Base-by-base conservation (phyloP, 2,329 filamentous ascomycete genomes). In the Botrytis paeoniae region DNA sequence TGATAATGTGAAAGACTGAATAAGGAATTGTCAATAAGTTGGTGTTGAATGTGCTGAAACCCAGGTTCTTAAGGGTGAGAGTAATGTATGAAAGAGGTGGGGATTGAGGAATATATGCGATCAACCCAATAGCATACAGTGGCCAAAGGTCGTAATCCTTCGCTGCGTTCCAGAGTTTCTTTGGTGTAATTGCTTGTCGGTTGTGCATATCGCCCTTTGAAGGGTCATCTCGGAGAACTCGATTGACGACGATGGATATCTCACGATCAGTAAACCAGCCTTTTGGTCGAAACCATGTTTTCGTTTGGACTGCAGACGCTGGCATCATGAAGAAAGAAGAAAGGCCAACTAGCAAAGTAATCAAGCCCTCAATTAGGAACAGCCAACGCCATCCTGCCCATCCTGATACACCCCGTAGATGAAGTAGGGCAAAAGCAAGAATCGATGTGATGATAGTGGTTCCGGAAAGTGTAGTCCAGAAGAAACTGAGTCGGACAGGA, bases 181-280 rank as follows among this genome's bases (percentile, higher is more conserved):
- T 82, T 20, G 82, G 83, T 0, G 86, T 87, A 48, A 90, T 85
- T 0, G 85, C 85, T 78, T 89, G 82, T 8, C 88, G 85, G 76
- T 89, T 90, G 79, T 89, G 87, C 87, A 91, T 89, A 66, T 85
- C 85, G 32, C 84, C 78, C 84, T 86, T 59, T 80, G 82, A 75
- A 29, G 77, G 77, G 65, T 88, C 87, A 72, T 89, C 87, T 9
- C 87, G 84, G 41, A 82, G 76, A 35, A 90, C 84, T 45, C 86
- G 86, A 77, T 91, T 91, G 10, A 91, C 89, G 81, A 92, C 88
- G 73, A 92, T 91, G 76, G 88, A 88, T 77, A 90, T 88, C 79
- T 92, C 89, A 32, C 82, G 85, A 73, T 90, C 88, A 18, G 81
- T 86, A 79, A 92, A 90, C 86, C 89, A 90, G 4, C 90, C 81